phyloP scores from a whole-genome alignment of 106 monocot species.

The Xerophyta viscosa region DNA sequence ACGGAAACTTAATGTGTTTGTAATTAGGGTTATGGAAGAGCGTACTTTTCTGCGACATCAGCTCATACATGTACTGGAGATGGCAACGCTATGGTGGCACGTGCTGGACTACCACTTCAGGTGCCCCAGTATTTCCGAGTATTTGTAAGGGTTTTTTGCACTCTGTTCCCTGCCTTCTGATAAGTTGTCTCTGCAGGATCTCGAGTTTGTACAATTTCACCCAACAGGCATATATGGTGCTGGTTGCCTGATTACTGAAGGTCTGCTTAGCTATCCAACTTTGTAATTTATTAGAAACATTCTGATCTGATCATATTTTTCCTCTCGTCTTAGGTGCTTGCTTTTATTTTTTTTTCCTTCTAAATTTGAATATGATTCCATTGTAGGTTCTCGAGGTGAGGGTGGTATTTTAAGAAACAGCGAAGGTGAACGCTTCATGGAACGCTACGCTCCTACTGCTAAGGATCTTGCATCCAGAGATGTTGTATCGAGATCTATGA shows the following conservation, averaged over 20 bases:
- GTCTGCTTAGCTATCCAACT: constrained; percentile 16
- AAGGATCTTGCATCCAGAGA: constrained; percentile 99
- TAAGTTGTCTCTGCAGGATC: constrained; percentile 52
- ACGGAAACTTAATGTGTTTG: too few species aligned
- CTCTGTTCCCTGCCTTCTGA: not conserved
- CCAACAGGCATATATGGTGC: constrained; percentile 99
- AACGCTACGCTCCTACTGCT: constrained; percentile 92
- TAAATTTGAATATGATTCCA: not conserved
- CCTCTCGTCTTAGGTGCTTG: too few species aligned
- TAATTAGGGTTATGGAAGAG: constrained; percentile 92
- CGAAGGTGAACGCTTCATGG: constrained; percentile 99
- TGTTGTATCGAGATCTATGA: constrained; percentile 98
- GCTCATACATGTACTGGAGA: constrained; percentile 99
- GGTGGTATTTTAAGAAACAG: constrained; percentile 97
- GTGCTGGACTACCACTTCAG: constrained; percentile 94
- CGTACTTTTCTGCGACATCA: constrained; percentile 97
- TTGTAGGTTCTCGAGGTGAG: constrained; percentile 93
- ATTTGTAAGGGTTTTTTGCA: not conserved
- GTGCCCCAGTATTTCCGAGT: constrained; percentile 21
- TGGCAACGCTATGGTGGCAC: constrained; percentile 95
- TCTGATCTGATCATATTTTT: too few species aligned
- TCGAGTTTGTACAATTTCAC: constrained; percentile 99
- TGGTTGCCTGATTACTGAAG: constrained; percentile 98
- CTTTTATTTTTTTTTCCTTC: too few species aligned
- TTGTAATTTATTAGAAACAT: too few species aligned